These are phyloP conservation scores for Fusarium verticillioides DNA, from an alignment of 2,329 filamentous ascomycete genomes.

Conservation along the genomic window DNA sequence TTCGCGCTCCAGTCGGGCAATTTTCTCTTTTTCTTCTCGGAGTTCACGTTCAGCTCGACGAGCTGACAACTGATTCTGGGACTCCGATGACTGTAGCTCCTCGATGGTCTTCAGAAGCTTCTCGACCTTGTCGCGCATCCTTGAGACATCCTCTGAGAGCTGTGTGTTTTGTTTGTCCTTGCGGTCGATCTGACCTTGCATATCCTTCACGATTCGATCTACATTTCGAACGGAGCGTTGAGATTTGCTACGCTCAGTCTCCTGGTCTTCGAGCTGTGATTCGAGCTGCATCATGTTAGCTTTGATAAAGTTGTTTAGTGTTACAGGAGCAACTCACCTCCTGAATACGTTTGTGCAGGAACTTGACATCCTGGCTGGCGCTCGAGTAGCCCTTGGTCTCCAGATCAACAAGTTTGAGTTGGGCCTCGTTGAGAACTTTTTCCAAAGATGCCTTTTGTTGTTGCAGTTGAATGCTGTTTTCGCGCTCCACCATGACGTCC, in stretches of 20 bases:
- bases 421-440: slow-evolving; percentile 89
- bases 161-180: slow-evolving; percentile 88
- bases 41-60: slow-evolving; percentile 91
- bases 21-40: slow-evolving; percentile 87
- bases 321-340: slow-evolving; percentile 71
- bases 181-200: slow-evolving; percentile 91
- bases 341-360: slow-evolving; percentile 92
- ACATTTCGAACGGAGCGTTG: slow-evolving; percentile 91
- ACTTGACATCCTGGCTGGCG: slow-evolving; percentile 93
- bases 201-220: slow-evolving; percentile 92
- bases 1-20: slow-evolving; percentile 84
- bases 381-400: slow-evolving; percentile 98
- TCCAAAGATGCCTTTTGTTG: slow-evolving; percentile 91
- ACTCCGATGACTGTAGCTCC: slow-evolving; percentile 90
- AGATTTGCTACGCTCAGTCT: slow-evolving; percentile 80
- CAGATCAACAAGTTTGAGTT: slow-evolving; percentile 88
- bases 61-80: slow-evolving; percentile 80
- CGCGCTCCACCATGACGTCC: slow-evolving; percentile 87
- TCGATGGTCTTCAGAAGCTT: slow-evolving; percentile 92
- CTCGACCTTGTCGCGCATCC: slow-evolving; percentile 90
- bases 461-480: slow-evolving; percentile 82
- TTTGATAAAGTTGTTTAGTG: slow-evolving; percentile 9
- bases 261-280: slow-evolving; percentile 83
- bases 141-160: slow-evolving; percentile 83
- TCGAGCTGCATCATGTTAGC: slow-evolving; percentile 73